Conservation (phyloP, 495 filamentous ascomycete species). For the Daldinia childiae region DNA sequence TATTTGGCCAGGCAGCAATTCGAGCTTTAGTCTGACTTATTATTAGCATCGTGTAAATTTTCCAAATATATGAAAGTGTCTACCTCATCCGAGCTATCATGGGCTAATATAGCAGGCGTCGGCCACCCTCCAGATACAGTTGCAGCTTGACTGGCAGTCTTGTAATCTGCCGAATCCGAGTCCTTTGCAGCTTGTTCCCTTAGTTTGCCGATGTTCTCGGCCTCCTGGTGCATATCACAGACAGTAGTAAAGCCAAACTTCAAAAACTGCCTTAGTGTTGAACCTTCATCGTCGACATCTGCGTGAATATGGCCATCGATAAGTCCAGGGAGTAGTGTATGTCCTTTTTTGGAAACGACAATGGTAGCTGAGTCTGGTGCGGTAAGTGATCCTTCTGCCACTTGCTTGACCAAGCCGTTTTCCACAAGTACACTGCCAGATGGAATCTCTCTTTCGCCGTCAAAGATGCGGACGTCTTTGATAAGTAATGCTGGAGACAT, state of each 20-base stretch:
- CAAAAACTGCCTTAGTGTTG: slow-evolving; percentile 10
- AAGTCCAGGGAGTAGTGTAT: slow-evolving; percentile 31
- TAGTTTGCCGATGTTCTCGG: slow-evolving; percentile 7
- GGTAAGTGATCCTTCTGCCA: neutral
- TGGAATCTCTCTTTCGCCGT: slow-evolving; percentile 27
- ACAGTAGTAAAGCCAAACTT: slow-evolving; percentile 36
- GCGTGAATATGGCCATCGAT: slow-evolving; percentile 35
- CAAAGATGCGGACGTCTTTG: neutral
- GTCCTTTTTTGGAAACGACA: slow-evolving; percentile 21
- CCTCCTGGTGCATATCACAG: slow-evolving; percentile 39
- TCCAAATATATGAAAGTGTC: neutral
- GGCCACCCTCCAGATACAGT: slow-evolving; percentile 35
- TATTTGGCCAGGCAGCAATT: slow-evolving; percentile 14
- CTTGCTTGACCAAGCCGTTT: slow-evolving; percentile 28
- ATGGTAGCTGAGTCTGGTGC: slow-evolving; percentile 1
- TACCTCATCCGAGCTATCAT: slow-evolving; percentile 24
- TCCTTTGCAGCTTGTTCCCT: slow-evolving; percentile 14
- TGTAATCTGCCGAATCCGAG: slow-evolving; percentile 32
- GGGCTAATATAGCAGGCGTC: slow-evolving; percentile 8
- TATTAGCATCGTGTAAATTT: neutral
- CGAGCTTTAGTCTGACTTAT: slow-evolving; percentile 6
- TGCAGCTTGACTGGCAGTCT: slow-evolving; percentile 19
- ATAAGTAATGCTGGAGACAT: neutral
- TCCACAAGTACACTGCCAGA: slow-evolving; percentile 30
- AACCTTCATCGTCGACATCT: slow-evolving; percentile 11